Conservation (phyloP, 2,329 filamentous ascomycete genomes). For the Trichoderma sp. region DNA sequence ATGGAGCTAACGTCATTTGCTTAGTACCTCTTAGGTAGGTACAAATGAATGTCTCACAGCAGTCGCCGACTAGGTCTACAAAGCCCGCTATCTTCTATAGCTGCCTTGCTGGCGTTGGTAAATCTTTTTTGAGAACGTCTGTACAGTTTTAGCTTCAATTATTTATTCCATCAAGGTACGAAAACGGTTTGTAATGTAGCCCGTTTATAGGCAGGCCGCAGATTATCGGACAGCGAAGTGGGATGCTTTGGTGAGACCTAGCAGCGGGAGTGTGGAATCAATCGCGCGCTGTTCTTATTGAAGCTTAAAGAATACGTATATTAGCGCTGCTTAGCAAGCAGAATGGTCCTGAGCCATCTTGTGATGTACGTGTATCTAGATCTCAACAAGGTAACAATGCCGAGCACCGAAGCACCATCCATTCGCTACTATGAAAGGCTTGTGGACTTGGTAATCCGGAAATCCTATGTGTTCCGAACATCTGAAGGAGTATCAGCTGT, state of each 20-base stretch:
- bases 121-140: background rate
- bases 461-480: background rate
- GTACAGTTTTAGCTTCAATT: background rate
- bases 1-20: background rate
- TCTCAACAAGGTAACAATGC: background rate
- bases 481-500: background rate
- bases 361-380: background rate
- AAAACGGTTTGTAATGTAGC: background rate
- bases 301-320: background rate
- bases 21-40: too few species aligned
- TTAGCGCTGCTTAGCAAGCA: background rate
- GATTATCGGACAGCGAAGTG: background rate
- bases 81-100: background rate
- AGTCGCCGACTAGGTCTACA: background rate
- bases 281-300: background rate
- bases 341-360: background rate
- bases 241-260: background rate
- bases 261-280: background rate
- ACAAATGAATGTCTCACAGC: background rate
- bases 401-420: background rate
- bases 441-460: background rate
- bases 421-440: background rate
- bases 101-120: background rate
- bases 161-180: too few species aligned
- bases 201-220: background rate